Conservation (phyloP, 345 rosid species). For the Geranium rotundifolium region DNA sequence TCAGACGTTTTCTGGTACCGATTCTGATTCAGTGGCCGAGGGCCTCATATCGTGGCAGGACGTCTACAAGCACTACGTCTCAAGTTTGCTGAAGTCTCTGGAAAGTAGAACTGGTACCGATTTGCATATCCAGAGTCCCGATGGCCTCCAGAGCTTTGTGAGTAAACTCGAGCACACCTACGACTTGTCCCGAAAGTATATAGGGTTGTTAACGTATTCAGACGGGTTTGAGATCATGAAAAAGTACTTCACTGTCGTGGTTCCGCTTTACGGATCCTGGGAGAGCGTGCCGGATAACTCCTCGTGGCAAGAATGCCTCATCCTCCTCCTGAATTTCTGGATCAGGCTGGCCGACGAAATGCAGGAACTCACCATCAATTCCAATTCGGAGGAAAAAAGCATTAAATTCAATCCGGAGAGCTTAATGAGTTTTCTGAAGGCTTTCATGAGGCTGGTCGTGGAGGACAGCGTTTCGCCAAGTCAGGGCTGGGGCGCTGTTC, state of each 20-base stretch:
- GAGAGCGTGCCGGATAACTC: conserved; percentile 67
- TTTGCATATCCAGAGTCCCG: conserved; percentile 39
- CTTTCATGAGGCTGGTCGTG: conserved; percentile 60
- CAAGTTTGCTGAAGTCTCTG: conserved; percentile 37
- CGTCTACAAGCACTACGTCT: conserved; percentile 54
- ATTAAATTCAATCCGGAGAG: conserved; percentile 40
- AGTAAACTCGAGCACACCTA: conserved; percentile 59
- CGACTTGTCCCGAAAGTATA: conserved; percentile 38
- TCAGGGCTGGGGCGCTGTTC: conserved; percentile 70
- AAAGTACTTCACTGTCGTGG: conserved; percentile 37
- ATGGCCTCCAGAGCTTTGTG: conserved; percentile 51
- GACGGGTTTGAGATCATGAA: conserved; percentile 57
- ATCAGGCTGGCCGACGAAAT: conserved; percentile 67
- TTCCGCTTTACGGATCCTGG: conserved; percentile 31
- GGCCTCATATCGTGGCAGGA: conserved; percentile 56
- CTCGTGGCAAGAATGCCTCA: conserved; percentile 86
- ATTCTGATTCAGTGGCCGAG: conserved; percentile 32
- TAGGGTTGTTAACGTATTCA: conserved; percentile 48
- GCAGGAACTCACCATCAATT: conserved; percentile 29
- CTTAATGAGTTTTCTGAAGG: conserved; percentile 48
- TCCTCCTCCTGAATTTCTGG: conserved; percentile 69
- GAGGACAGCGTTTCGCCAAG: conserved; percentile 86
- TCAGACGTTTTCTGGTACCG: conserved; percentile 30
- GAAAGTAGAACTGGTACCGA: conserved; percentile 35
- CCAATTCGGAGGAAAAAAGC: conserved; percentile 21